A percentile compares a stretch with the other conserved stretches of the same genome.
Conservation (phyloP, 2,329 filamentous ascomycete species). For the Colletotrichum sp. region DNA sequence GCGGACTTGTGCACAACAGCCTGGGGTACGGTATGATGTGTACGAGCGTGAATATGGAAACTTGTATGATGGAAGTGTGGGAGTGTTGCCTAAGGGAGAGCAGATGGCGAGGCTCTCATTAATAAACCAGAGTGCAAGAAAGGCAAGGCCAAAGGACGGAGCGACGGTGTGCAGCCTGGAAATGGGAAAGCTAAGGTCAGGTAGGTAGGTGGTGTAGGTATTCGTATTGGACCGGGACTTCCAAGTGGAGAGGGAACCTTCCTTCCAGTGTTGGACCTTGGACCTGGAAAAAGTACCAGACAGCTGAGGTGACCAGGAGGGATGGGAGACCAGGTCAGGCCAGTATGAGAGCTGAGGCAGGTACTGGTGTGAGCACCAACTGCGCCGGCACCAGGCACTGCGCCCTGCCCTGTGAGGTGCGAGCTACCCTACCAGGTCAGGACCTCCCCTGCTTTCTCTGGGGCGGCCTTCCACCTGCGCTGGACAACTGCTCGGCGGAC, state of each 20-base stretch:
- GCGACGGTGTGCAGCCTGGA: conserved; percentile 17
- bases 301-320: not conserved
- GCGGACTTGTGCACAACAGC: not conserved
- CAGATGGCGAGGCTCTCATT: conserved; percentile 9
- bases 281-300: not conserved
- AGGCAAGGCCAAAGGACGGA: conserved; percentile 6
- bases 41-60: not conserved
- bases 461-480: not conserved
- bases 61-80: conserved; percentile 1
- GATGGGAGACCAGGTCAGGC: not conserved
- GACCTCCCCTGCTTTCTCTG: not conserved
- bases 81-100: conserved; percentile 17
- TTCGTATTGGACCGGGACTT: not conserved
- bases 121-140: conserved; percentile 16
- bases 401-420: not conserved
- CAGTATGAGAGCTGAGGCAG: not conserved
- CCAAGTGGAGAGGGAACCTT: conserved; percentile 8
- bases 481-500: not conserved
- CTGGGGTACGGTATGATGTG: not conserved
- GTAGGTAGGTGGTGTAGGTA: not conserved
- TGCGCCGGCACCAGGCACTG: not conserved
- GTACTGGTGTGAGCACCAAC: not conserved
- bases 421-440: not conserved
- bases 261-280: not conserved
- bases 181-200: conserved; percentile 6